Evolutionary conservation across 1,284 basidiomycete genomes (phyloP).

Genomic region (Malassezia psittaci): DNA sequence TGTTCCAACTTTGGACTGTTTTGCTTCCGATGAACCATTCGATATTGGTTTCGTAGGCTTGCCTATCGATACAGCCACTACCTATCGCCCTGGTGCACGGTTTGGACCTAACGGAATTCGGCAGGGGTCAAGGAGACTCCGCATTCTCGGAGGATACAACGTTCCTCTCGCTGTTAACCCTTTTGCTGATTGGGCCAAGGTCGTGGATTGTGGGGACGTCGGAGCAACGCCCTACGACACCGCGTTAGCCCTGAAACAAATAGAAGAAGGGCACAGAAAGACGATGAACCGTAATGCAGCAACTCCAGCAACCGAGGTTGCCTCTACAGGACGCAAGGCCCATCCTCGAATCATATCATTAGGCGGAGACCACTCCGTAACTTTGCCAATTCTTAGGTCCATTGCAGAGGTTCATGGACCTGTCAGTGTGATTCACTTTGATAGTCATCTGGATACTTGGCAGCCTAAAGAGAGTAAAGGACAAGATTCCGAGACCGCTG

Average conservation of each 20-base stretch:
- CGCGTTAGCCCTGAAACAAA: conserved; percentile 64
- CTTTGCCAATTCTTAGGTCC: conserved; percentile 61
- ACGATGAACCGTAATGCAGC: conserved; percentile 14
- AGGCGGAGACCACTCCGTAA: conserved; percentile 67
- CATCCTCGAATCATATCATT: conserved; percentile 58
- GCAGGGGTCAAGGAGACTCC: conserved; percentile 63
- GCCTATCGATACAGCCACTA: conserved; percentile 67
- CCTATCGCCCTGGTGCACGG: conserved; percentile 63
- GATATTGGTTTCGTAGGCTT: conserved; percentile 68
- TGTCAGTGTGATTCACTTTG: conserved; percentile 62
- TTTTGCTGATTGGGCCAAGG: conserved; percentile 52
- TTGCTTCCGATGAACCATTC: conserved; percentile 28
- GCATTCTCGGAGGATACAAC: conserved; percentile 64
- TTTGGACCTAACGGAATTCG: conserved; percentile 73
- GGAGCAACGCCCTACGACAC: conserved; percentile 65
- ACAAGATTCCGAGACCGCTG: neutral
- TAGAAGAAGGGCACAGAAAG: conserved; percentile 52
- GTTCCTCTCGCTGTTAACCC: conserved; percentile 62
- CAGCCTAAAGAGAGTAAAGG: conserved; percentile 10
- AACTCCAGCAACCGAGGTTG: neutral
- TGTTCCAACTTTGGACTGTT: conserved; percentile 4
- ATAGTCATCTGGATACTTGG: conserved; percentile 66
- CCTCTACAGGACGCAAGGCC: neutral
- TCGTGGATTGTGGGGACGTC: conserved; percentile 69
- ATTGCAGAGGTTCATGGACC: conserved; percentile 64